Conservation (phyloP, 1,284 basidiomycete genomes). For the Hortiboletus rubellus region DNA sequence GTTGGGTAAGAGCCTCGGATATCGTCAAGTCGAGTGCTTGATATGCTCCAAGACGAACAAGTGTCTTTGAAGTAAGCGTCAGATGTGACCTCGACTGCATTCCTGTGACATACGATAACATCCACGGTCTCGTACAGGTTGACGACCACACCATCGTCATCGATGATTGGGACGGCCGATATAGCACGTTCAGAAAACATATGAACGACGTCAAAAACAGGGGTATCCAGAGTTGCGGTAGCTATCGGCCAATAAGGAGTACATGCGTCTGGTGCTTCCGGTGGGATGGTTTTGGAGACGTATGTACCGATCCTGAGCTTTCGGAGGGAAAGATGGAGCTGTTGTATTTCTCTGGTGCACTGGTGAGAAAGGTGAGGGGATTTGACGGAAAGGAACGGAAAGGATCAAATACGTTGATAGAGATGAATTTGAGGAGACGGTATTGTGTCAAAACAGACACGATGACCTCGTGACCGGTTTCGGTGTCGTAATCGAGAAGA, state of each 20-base stretch:
- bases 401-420: conserved; percentile 84
- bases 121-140: conserved; percentile 99
- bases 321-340: conserved; percentile 77
- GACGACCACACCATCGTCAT: conserved; percentile 90
- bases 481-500: conserved; percentile 89
- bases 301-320: conserved; percentile 95
- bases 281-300: conserved; percentile 53
- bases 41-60: conserved; percentile 94
- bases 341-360: conserved; percentile 75
- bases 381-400: conserved; percentile 6
- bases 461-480: conserved; percentile 94
- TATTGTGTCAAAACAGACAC: conserved; percentile 98
- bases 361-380: conserved; percentile 29
- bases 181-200: conserved; percentile 97
- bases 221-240: conserved; percentile 88
- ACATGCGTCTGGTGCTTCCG: conserved; percentile 44
- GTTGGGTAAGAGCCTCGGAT: conserved; percentile 87
- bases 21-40: conserved; percentile 96
- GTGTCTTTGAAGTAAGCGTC: conserved; percentile 57
- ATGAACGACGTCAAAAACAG: conserved; percentile 98
- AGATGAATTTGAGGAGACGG: conserved; percentile 96
- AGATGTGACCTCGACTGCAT: conserved; percentile 4
- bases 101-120: conserved; percentile 77
- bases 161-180: conserved; percentile 95
- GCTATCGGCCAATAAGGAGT: conserved; percentile 88